These are phyloP conservation scores for Metarhizium sp. DNA, from an alignment of 2,329 filamentous ascomycete genomes.

Conservation along the genomic window DNA sequence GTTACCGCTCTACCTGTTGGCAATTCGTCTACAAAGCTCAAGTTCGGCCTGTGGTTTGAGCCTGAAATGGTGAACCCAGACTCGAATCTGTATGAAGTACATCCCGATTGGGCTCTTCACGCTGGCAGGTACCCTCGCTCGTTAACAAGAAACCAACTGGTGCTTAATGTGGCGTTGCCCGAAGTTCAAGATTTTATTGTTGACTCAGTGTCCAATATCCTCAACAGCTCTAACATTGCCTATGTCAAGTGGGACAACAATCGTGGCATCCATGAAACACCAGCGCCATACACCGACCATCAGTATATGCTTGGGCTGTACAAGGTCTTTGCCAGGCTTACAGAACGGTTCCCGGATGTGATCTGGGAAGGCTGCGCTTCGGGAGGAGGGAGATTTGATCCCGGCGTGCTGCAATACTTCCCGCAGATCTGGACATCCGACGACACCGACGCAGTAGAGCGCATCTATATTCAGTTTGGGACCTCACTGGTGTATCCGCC, in stretches of 20 bases:
- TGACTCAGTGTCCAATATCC: conserved; percentile 40
- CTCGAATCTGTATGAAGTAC: conserved; percentile 48
- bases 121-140: conserved; percentile 47
- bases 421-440: conserved; percentile 58
- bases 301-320: conserved; percentile 56
- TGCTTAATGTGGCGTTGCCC: conserved; percentile 49
- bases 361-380: conserved; percentile 59
- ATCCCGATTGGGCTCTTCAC: conserved; percentile 56
- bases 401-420: conserved; percentile 55
- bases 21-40: conserved; percentile 37
- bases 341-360: conserved; percentile 48
- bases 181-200: conserved; percentile 58
- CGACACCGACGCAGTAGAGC: conserved; percentile 52
- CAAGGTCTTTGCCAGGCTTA: conserved; percentile 50
- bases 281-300: conserved; percentile 43
- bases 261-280: conserved; percentile 51
- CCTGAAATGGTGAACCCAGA: conserved; percentile 60
- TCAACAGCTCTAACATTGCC: conserved; percentile 41
- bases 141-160: conserved; percentile 46
- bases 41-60: conserved; percentile 59
- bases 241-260: conserved; percentile 66
- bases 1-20: conserved; percentile 39
- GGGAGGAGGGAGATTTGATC: conserved; percentile 55
- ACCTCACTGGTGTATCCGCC: conserved; percentile 54
- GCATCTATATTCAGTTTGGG: conserved; percentile 54